Evolutionary conservation across 106 monocot genomes (phyloP), one percentile per base, ranked within the genome.

Genomic region (Ottelia alismoides): DNA sequence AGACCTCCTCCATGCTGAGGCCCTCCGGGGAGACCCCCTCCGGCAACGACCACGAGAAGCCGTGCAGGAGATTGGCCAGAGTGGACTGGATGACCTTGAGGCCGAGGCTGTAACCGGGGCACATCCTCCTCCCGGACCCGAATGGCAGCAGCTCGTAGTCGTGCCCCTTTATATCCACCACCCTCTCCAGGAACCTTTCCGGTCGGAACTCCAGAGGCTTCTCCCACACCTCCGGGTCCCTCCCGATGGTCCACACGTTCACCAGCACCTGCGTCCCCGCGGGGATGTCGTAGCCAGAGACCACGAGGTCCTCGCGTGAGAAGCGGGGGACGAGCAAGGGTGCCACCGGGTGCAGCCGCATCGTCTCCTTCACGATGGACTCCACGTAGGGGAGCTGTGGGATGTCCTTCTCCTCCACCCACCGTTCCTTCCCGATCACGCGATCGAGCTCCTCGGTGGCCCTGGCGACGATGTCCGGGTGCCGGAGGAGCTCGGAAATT

Each of bases 261-360:
- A 79, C 82, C 2, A 86, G 72, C 62, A 92, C 76, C 65, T 69
- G 75, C 58, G 78, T 85, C 62, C 79, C 82, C 0, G 81, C 85
- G 16, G 85, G 92, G 60, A 86, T 76, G 47, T 85, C 85, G 56
- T 58, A 76, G 18, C 81, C 85, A n/a, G 50, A 48, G 21, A 92
- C 75, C 69, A 78, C 82, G 29, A 67, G 82, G 22, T 81, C 85
- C 52, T 70, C 51, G 56, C 78, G 75, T 70, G 78, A 78, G 76
- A 78, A 76, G 78, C 78, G 91, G 64, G 91, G 85, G 43, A 85
- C 80, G 18, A 81, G 78, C 40, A 92, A 75, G 10, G 91, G 81
- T 55, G 79, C 71, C 47, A 82, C 82, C 74, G 52, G 52, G 43
- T 43, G 64, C 26, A 65, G 28, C 10, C 64, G 53, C 19, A 65